phyloP scores from a whole-genome alignment of 2,329 filamentous ascomycete species.

The Aspergillus terreus region DNA sequence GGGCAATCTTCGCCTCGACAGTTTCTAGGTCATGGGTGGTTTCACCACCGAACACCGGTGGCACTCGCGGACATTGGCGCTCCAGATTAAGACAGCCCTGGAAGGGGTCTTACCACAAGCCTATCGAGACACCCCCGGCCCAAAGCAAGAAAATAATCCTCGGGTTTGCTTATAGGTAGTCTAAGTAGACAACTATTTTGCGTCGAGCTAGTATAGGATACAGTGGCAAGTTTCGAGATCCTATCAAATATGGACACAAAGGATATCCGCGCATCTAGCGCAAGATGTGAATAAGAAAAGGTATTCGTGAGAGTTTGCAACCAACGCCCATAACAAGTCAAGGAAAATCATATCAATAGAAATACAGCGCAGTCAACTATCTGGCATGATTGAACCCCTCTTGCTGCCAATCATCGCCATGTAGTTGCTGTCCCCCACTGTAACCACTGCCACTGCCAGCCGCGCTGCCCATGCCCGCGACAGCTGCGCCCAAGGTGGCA shows the following conservation, averaged over 20 bases:
- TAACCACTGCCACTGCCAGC: constrained; percentile 15
- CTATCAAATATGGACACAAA: too few relatives aligned
- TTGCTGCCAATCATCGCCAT: constrained; percentile 60
- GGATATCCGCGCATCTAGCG: background rate
- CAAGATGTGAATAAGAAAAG: background rate
- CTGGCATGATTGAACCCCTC: constrained; percentile 50
- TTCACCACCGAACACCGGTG: constrained; percentile 38
- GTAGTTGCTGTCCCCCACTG: constrained; percentile 31
- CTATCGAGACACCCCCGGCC: constrained; percentile 19
- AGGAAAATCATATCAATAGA: background rate
- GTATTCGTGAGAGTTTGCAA: background rate
- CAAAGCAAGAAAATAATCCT: too few relatives aligned
- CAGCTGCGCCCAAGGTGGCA: constrained; percentile 46
- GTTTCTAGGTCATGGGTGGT: constrained; percentile 46
- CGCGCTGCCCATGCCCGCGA: constrained; percentile 24
- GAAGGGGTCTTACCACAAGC: constrained; percentile 31
- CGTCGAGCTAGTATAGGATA: too few relatives aligned
- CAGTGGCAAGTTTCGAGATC: too few relatives aligned
- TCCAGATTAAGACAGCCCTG: constrained; percentile 43
- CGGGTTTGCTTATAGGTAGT: too few relatives aligned
- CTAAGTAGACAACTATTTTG: too few relatives aligned
- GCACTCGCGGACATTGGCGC: constrained; percentile 41
- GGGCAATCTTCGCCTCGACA: constrained; percentile 26
- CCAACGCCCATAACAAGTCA: background rate
- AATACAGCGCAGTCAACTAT: constrained; percentile 2